A percentile compares a stretch with the other conserved stretches of the same genome.
These are phyloP conservation scores for Salix arbutifolia DNA, from an alignment of 345 rosid species.

Conservation along the genomic window DNA sequence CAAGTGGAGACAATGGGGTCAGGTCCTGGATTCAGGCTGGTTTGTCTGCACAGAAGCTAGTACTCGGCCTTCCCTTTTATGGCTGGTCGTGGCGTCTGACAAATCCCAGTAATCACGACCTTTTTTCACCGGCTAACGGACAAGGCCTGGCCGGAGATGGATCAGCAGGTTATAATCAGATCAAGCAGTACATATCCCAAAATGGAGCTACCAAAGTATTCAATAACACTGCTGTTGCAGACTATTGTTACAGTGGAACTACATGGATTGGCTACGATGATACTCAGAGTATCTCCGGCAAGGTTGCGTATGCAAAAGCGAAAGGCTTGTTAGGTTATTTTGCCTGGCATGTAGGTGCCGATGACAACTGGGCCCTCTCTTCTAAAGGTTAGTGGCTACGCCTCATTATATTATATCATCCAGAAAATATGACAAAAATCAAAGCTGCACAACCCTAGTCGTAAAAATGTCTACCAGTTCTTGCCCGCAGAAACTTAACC, in stretches of 20 bases:
- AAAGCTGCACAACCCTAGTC: no score
- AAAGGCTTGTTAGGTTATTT: constrained; percentile 25
- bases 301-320: constrained; percentile 21
- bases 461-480: no score
- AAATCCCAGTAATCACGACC: constrained; percentile 12
- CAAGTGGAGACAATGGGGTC: constrained; percentile 15
- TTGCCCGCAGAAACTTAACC: no score
- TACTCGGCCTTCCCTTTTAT: constrained; percentile 22
- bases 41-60: constrained; percentile 15
- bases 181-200: constrained; percentile 11
- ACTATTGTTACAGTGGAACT: constrained; percentile 19
- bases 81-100: constrained; percentile 23
- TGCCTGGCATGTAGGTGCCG: constrained; percentile 27
- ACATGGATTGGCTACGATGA: constrained; percentile 28
- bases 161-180: constrained; percentile 1
- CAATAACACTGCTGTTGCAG: constrained; percentile 7
- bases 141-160: constrained; percentile 9
- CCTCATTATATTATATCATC: no score
- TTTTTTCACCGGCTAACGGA: constrained; percentile 18
- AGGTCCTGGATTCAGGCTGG: constrained; percentile 19
- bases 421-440: no score
- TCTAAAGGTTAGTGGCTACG: constrained; percentile 6
- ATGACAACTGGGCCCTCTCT: constrained; percentile 18
- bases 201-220: constrained; percentile 1
- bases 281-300: constrained; percentile 9